phyloP scores from a whole-genome alignment of 106 monocot genomes.

The Platanthera guangdongensis region DNA sequence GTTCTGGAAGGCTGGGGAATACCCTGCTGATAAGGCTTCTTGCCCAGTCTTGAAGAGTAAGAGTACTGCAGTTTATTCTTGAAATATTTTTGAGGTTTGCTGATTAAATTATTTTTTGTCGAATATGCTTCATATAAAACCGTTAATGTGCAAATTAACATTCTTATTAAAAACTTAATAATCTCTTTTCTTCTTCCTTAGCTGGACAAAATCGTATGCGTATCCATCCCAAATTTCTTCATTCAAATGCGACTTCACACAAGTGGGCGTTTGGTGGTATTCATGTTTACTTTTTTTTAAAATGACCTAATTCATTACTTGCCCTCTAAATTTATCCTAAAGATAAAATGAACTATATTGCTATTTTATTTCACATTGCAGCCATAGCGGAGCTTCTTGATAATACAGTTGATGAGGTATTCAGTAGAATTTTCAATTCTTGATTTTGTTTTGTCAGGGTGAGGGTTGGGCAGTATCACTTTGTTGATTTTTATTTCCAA shows the following conservation, averaged over 20 bases:
- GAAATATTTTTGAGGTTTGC: not conserved
- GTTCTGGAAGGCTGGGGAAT: slow-evolving; percentile 91
- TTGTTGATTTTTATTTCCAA: not conserved
- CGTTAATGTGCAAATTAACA: not conserved
- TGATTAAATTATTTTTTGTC: not conserved
- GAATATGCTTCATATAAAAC: not conserved
- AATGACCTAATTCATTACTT: not conserved
- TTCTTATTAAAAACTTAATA: not conserved
- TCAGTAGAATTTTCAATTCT: not conserved
- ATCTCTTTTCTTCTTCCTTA: slow-evolving; percentile 2
- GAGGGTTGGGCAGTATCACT: not conserved
- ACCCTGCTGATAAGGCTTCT: slow-evolving; percentile 20
- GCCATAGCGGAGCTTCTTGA: slow-evolving; percentile 95
- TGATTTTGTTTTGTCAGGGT: slow-evolving; percentile 1
- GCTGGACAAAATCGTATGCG: slow-evolving; percentile 56
- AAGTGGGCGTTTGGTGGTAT: slow-evolving; percentile 96
- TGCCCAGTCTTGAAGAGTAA: slow-evolving; percentile 17
- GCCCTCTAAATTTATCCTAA: not conserved
- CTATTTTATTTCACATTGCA: slow-evolving; percentile 27
- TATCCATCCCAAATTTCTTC: slow-evolving; percentile 86
- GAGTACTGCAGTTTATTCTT: not conserved
- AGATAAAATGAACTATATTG: not conserved
- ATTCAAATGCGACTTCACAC: slow-evolving; percentile 94
- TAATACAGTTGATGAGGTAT: slow-evolving; percentile 96
- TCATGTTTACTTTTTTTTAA: not conserved